Conservation (phyloP, 441 rosid genomes). For the Mallotus japonicus region DNA sequence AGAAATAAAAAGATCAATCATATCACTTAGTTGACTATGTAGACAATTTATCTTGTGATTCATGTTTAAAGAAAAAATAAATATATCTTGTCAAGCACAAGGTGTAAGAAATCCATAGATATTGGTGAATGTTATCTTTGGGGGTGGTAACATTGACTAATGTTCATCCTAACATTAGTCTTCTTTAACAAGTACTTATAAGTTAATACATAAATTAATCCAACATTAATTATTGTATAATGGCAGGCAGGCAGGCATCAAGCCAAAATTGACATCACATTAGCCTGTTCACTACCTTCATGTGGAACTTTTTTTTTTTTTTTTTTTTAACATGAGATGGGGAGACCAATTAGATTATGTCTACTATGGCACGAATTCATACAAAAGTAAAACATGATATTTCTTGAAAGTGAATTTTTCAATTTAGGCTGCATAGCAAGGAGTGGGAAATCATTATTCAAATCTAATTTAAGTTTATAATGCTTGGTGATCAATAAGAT, state of each 20-base stretch:
- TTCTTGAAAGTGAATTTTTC: background rate
- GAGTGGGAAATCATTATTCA: background rate
- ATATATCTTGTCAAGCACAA: constrained; percentile 20
- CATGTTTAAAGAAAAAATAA: background rate
- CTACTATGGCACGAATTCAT: background rate
- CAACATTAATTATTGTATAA: background rate
- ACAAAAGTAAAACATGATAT: background rate
- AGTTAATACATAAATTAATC: background rate
- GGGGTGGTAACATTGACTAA: constrained; percentile 25
- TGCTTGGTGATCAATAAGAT: constrained; percentile 13
- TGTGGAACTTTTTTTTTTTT: background rate
- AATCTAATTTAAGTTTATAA: background rate
- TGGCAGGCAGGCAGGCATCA: constrained; percentile 18
- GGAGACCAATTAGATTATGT: constrained; percentile 6
- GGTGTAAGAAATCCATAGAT: constrained; percentile 12
- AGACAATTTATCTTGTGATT: background rate
- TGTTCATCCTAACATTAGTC: constrained; percentile 39
- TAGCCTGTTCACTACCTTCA: background rate
- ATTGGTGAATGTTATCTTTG: constrained; percentile 8
- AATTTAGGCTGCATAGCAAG: constrained; percentile 9
- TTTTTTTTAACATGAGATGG: background rate
- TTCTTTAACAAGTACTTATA: constrained; percentile 12
- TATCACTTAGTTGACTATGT: no score
- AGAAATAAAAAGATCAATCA: no score
- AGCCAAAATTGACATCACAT: background rate